Percentiles rank a stretch among this genome's conserved stretches.
phyloP scores from a whole-genome alignment of 176 grass and related monocot genomes.

The Thinopyrum elongatum region DNA sequence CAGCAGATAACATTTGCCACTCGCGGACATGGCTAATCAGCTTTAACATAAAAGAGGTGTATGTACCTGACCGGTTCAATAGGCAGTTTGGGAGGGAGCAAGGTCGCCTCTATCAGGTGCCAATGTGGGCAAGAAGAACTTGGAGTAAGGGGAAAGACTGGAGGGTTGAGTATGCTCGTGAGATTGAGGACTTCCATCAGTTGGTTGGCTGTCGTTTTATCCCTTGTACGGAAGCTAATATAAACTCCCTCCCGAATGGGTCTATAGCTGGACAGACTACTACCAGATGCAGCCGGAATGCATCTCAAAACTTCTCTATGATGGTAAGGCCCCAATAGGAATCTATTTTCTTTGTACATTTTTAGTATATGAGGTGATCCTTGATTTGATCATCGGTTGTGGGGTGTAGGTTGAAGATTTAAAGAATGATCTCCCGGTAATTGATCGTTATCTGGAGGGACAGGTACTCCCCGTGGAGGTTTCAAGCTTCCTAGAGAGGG shows the following conservation, averaged over 20 bases:
- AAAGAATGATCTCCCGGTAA: constrained; percentile 57
- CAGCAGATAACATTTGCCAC: constrained; percentile 57
- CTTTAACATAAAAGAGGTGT: constrained; percentile 69
- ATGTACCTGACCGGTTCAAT: constrained; percentile 56
- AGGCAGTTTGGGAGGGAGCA: constrained; percentile 65
- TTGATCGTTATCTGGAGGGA: constrained; percentile 47
- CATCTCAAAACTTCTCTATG: constrained; percentile 32
- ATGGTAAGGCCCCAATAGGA: constrained; percentile 36
- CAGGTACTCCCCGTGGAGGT: constrained; percentile 55
- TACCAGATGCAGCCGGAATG: constrained; percentile 12
- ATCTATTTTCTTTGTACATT: not conserved
- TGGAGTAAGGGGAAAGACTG: constrained; percentile 58
- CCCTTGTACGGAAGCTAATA: constrained; percentile 34
- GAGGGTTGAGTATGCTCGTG: constrained; percentile 63
- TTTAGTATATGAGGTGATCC: not conserved
- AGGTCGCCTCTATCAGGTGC: constrained; percentile 41
- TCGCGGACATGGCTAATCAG: constrained; percentile 57
- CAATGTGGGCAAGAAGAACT: constrained; percentile 60
- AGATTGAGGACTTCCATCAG: constrained; percentile 58
- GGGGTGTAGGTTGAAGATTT: constrained; percentile 50
- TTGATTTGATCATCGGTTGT: constrained; percentile 16
- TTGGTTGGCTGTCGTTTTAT: constrained; percentile 56
- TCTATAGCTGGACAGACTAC: constrained; percentile 4
- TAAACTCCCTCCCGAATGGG: constrained; percentile 31
- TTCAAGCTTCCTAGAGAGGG: constrained; percentile 45